Base-by-base conservation (phyloP, 345 rosid genomes). In the Abelmoschus esculentus region DNA sequence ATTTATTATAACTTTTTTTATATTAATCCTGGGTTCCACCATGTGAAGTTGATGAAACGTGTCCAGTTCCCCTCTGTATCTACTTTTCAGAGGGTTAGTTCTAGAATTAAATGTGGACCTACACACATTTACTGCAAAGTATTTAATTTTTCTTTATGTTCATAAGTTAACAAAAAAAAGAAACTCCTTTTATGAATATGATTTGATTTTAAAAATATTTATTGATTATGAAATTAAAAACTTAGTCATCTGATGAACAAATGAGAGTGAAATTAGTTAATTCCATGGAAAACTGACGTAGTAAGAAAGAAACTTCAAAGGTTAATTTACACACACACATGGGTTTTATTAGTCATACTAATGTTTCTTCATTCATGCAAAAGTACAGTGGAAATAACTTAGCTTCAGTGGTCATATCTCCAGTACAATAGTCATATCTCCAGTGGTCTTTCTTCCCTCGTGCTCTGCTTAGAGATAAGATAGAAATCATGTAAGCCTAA, bases 241-340 rank as follows among this genome's bases (percentile, higher is more conserved):
- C 8, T 5, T 40, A 49, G 2, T 14, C 54, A 49, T 49, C 6
- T 9, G 3, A 56, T 56, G 29, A 56, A 55, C 5, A 55, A 22
- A 56, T 22, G 60, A 56, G 60, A 22, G 22, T 4, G 60, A 5
- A n/a, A n/a, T n/a, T n/a, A n/a, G n/a, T n/a, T n/a, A n/a, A n/a
- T 58, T 61, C 70, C 69, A 36, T n/a, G 70, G 69, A 15, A 77
- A 74, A 60, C 56, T 60, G 64, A 15, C 66, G 61, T 31, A 59
- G 7, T 14, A 55, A 34, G 42, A 65, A 66, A 69, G 31, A 8
- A 40, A 10, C 15, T 49, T 40, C 5, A 10, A 44, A 60, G n/a
- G 77, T 76, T 54, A 77, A 78, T 68, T 78, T 57, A 62, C 70
- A 63, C 70, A 67, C 79, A 75, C 42, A 38, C 42, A 36, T 36